Percentiles rank a stretch among this genome's conserved stretches.
Evolutionary conservation across 2,329 filamentous ascomycete species (phyloP).

Genomic region (Trichoderma simmonsii): DNA sequence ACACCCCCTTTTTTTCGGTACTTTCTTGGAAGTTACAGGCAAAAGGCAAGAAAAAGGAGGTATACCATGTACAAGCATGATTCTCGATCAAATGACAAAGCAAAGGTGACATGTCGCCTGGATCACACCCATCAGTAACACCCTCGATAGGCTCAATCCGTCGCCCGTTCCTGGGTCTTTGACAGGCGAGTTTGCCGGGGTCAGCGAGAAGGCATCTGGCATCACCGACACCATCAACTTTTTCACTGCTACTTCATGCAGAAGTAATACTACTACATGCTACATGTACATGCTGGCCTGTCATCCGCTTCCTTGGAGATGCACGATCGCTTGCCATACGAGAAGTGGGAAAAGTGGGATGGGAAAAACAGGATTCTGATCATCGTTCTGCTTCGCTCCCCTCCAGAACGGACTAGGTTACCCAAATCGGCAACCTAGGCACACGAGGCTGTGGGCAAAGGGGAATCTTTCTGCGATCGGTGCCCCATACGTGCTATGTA

Average conservation of each 20-base stretch:
- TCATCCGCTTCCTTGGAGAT: background rate
- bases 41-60: background rate
- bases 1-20: background rate
- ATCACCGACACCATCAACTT: background rate
- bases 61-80: background rate
- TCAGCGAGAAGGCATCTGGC: background rate
- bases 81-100: background rate
- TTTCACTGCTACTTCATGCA: background rate
- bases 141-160: background rate
- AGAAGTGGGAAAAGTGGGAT: background rate
- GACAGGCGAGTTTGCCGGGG: background rate
- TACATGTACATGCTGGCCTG: background rate
- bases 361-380: background rate
- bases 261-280: background rate
- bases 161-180: background rate
- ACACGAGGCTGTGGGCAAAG: background rate
- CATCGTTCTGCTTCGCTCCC: background rate
- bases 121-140: background rate
- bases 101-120: background rate
- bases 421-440: background rate
- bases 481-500: background rate
- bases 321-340: background rate
- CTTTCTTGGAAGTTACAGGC: background rate
- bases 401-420: background rate
- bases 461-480: background rate